Evolutionary conservation across 768 basidiomycete genomes (phyloP).

Genomic region (Coprinellus aureogranulatus): DNA sequence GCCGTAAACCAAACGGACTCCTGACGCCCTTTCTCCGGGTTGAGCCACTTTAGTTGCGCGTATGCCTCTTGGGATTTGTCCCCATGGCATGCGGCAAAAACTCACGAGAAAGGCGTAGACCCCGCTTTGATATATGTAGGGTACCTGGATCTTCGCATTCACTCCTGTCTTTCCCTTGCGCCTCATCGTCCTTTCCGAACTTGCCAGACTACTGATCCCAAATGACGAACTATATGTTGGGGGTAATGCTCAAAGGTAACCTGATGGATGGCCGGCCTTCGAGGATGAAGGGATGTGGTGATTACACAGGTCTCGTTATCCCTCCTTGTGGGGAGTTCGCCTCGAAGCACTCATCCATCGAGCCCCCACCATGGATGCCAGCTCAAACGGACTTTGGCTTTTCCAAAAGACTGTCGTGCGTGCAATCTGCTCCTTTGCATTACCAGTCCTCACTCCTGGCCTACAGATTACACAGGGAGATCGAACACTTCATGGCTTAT

Average conservation of each 20-base stretch:
- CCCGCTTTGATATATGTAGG: background rate
- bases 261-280: constrained; percentile 20
- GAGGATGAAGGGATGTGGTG: constrained; percentile 13
- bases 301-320: constrained; percentile 18
- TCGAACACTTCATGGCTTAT: constrained; percentile 19
- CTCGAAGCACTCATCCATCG: background rate
- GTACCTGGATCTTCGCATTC: background rate
- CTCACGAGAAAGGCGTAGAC: background rate
- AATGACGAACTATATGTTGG: constrained; percentile 6
- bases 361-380: constrained; percentile 15
- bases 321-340: constrained; percentile 21
- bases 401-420: constrained; percentile 2
- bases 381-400: background rate
- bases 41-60: background rate
- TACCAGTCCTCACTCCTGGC: background rate
- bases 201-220: background rate
- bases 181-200: background rate
- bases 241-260: constrained; percentile 13
- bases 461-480: constrained; percentile 19
- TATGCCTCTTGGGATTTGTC: too few species aligned
- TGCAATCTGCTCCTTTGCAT: background rate
- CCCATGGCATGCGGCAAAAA: background rate
- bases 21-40: background rate
- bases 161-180: background rate
- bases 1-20: background rate